A percentile compares a stretch with the other conserved stretches of the same genome.
Evolutionary conservation across 2,329 filamentous ascomycete species (phyloP).

Genomic region (Sarocladium oryzae): DNA sequence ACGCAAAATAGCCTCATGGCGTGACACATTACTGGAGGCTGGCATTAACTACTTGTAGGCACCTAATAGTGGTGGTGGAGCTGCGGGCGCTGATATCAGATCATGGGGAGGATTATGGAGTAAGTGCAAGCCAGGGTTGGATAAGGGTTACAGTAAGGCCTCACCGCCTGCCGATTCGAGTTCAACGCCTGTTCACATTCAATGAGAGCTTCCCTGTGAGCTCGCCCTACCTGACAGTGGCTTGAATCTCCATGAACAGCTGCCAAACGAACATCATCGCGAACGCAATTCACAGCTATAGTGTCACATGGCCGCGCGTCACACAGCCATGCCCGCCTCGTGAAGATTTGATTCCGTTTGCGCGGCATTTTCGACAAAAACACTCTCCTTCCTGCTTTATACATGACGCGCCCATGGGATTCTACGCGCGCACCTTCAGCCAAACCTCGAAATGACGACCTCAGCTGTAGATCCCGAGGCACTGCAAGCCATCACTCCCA

Average conservation of each 20-base stretch:
- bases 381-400: not conserved
- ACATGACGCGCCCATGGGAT: not conserved
- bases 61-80: too few relatives aligned
- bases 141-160: not conserved
- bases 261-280: not conserved
- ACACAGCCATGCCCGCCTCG: conserved; percentile 1
- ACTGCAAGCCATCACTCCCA: conserved; percentile 26
- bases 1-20: conserved; percentile 6
- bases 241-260: not conserved
- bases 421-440: not conserved
- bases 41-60: not conserved
- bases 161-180: conserved; percentile 7
- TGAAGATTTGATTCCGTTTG: not conserved
- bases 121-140: too few relatives aligned
- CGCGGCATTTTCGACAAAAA: not conserved
- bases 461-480: conserved; percentile 15
- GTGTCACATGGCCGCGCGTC: not conserved
- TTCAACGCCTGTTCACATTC: not conserved
- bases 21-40: not conserved
- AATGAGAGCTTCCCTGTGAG: too few relatives aligned
- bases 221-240: too few relatives aligned
- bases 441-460: conserved; percentile 18
- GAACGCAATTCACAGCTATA: not conserved
- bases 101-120: too few relatives aligned
- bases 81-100: not conserved